Evolutionary conservation across 2,329 filamentous ascomycete genomes (phyloP), one percentile per base, ranked within the genome.

Genomic region (Talaromyces amestolkiae): DNA sequence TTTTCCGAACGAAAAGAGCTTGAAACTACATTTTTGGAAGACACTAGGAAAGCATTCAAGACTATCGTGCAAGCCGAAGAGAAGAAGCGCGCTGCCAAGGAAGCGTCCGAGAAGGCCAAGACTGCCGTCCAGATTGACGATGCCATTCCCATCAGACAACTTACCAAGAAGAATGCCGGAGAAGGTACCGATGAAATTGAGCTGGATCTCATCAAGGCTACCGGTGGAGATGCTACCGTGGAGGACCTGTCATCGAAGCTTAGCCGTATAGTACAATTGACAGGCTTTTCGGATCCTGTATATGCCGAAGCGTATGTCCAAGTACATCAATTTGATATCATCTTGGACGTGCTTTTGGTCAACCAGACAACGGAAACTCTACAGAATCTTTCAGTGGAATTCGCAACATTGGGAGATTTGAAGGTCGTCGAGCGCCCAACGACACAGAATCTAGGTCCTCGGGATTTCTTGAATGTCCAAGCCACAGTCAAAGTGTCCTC

Each of bases 281-380:
- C 95, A 19, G 95, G 95, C 67, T 99, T 99, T 85, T 98, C 95
- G 0, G 95, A 99, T 75, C 90, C 95, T 1, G 95, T 99, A 15
- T 99, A 99, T 73, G 95, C 92, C n/a, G 95, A 99, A 80, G 95
- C 95, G 5, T 99, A 99, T 73, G 94, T 99, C 74, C 97, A 96
- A 77, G 94, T 99, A 10, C 93, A 98, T 77, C 95, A 99, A 78
- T 99, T 99, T 74, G 95, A 99, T 75, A 99, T 99, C 72, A 91
- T 99, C 17, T 85, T 99, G 31, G 95, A 99, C 74, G 95, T 99
- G 9, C 86, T 99, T 3, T 85, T 99, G 24, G 95, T 99, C 73
- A 99, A 99, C 79, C 95, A 99, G 79, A 98, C 95, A 0, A 92
- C 90, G 15, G 94, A 98, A 75, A 99, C 95, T 2, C 85, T 99